A percentile compares a stretch with the other conserved stretches of the same genome.
These are phyloP conservation scores for Ramaria rubella DNA, from an alignment of 768 basidiomycete genomes.

Conservation along the genomic window DNA sequence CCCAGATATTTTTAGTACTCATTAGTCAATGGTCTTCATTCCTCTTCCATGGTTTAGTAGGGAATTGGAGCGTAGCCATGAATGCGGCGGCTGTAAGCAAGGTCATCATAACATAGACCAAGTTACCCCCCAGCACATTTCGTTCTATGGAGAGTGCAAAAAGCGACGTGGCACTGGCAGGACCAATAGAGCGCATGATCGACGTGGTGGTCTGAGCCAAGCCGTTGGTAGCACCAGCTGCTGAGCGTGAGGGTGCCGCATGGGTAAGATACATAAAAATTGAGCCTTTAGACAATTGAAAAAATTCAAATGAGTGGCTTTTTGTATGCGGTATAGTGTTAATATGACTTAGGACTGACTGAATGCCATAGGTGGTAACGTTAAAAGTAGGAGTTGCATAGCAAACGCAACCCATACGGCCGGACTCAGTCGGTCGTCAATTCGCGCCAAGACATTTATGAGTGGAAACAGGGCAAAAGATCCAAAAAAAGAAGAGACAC, in stretches of 20 bases:
- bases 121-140: conserved; percentile 39
- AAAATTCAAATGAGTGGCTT: background rate
- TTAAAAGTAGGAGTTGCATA: conserved; percentile 20
- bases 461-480: conserved; percentile 39
- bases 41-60: too few species aligned
- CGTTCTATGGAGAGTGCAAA: conserved; percentile 54
- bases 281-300: conserved; percentile 22
- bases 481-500: conserved; percentile 32
- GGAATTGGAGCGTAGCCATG: too few species aligned
- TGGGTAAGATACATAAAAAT: conserved; percentile 29
- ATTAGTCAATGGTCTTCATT: too few species aligned
- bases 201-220: conserved; percentile 48
- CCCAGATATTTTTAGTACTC: too few species aligned
- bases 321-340: background rate
- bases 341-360: conserved; percentile 16
- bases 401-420: conserved; percentile 32
- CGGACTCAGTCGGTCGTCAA: conserved; percentile 26
- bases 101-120: conserved; percentile 35
- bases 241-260: conserved; percentile 22
- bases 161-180: conserved; percentile 47
- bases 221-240: conserved; percentile 49
- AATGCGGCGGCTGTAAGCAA: too few species aligned
- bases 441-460: conserved; percentile 34
- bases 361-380: conserved; percentile 29
- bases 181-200: conserved; percentile 44